These are phyloP conservation scores for Fusarium transvaalense DNA, from an alignment of 2,329 filamentous ascomycete species.

Conservation along the genomic window DNA sequence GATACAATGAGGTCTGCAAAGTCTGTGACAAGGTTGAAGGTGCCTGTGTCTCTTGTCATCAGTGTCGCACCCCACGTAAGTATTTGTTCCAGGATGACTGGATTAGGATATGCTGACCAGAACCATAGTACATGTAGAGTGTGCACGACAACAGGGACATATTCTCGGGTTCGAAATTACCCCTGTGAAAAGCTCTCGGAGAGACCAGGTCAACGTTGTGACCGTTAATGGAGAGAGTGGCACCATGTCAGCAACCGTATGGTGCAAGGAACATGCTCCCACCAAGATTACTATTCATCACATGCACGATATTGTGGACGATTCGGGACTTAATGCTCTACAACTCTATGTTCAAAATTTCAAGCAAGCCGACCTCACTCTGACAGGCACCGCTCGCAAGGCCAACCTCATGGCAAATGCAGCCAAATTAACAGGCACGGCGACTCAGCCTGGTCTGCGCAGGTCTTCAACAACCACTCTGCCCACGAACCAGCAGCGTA, in stretches of 20 bases:
- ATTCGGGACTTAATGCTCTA: conserved; percentile 80
- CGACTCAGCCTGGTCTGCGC: conserved; percentile 56
- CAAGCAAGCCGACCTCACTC: conserved; percentile 91
- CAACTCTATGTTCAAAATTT: conserved; percentile 90
- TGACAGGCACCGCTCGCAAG: conserved; percentile 94
- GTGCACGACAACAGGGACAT: conserved; percentile 86
- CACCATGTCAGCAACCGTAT: conserved; percentile 85
- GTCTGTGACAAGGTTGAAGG: conserved; percentile 80
- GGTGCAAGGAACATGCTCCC: conserved; percentile 90
- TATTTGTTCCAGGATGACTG: conserved; percentile 13
- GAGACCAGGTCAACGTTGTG: conserved; percentile 83
- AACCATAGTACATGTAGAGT: conserved; percentile 82
- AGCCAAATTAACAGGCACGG: conserved; percentile 64
- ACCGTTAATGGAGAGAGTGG: conserved; percentile 85
- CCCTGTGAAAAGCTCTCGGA: conserved; percentile 88
- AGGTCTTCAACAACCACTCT: conserved; percentile 67
- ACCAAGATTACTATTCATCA: conserved; percentile 79
- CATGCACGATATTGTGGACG: conserved; percentile 81
- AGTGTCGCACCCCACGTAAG: conserved; percentile 70
- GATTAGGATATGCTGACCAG: conserved; percentile 20
- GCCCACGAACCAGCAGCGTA: conserved; percentile 44
- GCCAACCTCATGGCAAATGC: conserved; percentile 80
- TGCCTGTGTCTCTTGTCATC: conserved; percentile 87
- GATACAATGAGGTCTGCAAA: conserved; percentile 84
- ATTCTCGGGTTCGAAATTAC: conserved; percentile 89